Conservation (phyloP, 257 asterid genomes). For the Nicotiana obtusifolia region DNA sequence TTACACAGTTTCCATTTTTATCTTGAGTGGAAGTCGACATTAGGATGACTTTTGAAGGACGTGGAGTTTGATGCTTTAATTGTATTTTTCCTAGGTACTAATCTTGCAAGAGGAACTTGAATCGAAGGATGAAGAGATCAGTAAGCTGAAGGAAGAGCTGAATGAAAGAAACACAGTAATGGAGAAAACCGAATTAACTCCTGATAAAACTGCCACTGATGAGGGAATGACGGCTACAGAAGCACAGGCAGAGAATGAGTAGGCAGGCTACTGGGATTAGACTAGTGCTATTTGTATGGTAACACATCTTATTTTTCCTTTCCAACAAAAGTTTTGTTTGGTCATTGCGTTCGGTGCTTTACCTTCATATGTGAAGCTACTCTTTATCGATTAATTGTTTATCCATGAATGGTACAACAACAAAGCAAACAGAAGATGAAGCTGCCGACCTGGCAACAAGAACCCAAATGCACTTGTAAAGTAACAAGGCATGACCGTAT, state of each 20-base stretch:
- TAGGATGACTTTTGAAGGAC: not conserved
- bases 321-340: not conserved
- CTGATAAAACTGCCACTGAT: slow-evolving; percentile 19
- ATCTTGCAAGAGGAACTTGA: slow-evolving; percentile 78
- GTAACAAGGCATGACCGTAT: not conserved
- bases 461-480: not conserved
- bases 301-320: not conserved
- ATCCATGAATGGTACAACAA: not conserved
- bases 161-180: slow-evolving; percentile 27
- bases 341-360: not conserved
- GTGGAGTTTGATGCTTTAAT: not conserved
- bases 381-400: not conserved
- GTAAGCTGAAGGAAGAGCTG: slow-evolving; percentile 41
- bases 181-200: slow-evolving; percentile 32
- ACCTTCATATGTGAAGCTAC: not conserved
- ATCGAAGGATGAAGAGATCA: slow-evolving; percentile 56
- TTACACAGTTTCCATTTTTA: not conserved
- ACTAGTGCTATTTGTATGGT: not conserved
- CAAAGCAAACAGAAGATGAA: not conserved
- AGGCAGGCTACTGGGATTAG: not conserved
- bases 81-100: slow-evolving; percentile 42
- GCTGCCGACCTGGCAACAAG: not conserved
- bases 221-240: slow-evolving; percentile 29
- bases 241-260: slow-evolving; percentile 28
- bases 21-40: not conserved